Evolutionary conservation across 352 stramenopile species (phyloP).

Genomic region (Peronospora tabacina): DNA sequence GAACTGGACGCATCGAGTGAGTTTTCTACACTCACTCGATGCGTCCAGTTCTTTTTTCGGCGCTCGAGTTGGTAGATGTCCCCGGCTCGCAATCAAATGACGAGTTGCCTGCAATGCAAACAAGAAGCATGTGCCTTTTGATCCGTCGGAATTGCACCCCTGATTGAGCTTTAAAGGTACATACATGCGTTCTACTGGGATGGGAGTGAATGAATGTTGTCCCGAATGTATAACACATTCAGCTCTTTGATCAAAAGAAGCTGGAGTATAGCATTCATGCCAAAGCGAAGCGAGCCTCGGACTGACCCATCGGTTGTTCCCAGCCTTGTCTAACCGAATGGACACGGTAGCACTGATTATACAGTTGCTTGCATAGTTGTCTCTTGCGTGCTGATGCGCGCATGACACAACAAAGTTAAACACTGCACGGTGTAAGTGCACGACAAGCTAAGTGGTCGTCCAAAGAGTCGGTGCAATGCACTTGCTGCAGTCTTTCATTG

Average conservation of each 20-base stretch:
- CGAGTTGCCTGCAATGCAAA: background rate
- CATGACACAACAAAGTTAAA: constrained; percentile 1
- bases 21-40: background rate
- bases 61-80: background rate
- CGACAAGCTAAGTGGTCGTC: constrained; percentile 12
- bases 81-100: background rate
- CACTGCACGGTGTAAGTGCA: constrained; percentile 12
- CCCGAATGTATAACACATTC: background rate
- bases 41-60: background rate
- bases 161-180: background rate
- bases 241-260: background rate
- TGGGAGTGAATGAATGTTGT: constrained; percentile 21
- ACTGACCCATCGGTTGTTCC: background rate
- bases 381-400: no score
- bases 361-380: constrained; percentile 24
- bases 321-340: background rate
- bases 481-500: constrained; percentile 5
- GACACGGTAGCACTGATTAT: constrained; percentile 22
- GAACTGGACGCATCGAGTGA: no score
- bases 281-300: background rate
- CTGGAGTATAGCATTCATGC: background rate
- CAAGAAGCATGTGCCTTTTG: background rate
- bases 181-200: background rate
- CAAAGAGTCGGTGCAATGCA: constrained; percentile 13
- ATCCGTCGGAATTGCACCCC: constrained; percentile 2